Conservation (phyloP, 2,329 filamentous ascomycete species). For the Fusarium verticillioides region DNA sequence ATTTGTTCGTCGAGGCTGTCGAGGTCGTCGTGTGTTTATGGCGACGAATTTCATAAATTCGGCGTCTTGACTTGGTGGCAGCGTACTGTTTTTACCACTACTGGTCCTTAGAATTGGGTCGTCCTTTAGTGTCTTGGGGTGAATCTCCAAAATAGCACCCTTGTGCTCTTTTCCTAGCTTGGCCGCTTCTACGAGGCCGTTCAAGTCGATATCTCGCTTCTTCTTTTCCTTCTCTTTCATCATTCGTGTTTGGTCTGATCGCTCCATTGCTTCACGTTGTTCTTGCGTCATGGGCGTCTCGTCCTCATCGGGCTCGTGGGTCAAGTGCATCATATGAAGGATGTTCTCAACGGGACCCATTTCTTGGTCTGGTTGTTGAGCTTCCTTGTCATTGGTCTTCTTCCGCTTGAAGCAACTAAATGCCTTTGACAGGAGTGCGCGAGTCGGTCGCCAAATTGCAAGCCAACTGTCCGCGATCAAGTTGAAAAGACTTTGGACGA, state of each 20-base stretch:
- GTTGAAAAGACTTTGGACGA: slow-evolving; percentile 46
- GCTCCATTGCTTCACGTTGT: slow-evolving; percentile 38
- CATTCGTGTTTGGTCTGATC: slow-evolving; percentile 31
- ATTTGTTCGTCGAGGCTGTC: slow-evolving; percentile 2
- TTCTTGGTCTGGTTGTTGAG: slow-evolving; percentile 29
- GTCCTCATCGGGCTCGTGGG: slow-evolving; percentile 20
- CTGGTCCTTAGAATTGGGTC: slow-evolving; percentile 51
- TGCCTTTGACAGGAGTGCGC: slow-evolving; percentile 17
- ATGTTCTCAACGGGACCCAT: slow-evolving; percentile 42
- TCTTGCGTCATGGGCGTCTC: slow-evolving; percentile 40
- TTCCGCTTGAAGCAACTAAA: slow-evolving; percentile 42
- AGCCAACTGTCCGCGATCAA: slow-evolving; percentile 1
- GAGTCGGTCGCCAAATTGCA: slow-evolving; percentile 21
- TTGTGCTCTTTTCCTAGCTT: slow-evolving; percentile 41
- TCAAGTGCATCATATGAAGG: slow-evolving; percentile 37
- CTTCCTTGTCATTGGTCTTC: slow-evolving; percentile 28
- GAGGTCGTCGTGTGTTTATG: slow-evolving; percentile 16
- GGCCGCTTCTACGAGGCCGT: slow-evolving; percentile 48
- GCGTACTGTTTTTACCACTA: slow-evolving; percentile 36
- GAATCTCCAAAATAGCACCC: slow-evolving; percentile 52
- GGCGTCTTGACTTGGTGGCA: slow-evolving; percentile 56
- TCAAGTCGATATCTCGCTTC: slow-evolving; percentile 46
- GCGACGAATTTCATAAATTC: slow-evolving; percentile 47
- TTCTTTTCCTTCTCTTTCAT: slow-evolving; percentile 30
- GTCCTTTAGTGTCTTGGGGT: slow-evolving; percentile 53